Conservation (phyloP, 495 filamentous ascomycete genomes). For the Geopyxis carbonaria region DNA sequence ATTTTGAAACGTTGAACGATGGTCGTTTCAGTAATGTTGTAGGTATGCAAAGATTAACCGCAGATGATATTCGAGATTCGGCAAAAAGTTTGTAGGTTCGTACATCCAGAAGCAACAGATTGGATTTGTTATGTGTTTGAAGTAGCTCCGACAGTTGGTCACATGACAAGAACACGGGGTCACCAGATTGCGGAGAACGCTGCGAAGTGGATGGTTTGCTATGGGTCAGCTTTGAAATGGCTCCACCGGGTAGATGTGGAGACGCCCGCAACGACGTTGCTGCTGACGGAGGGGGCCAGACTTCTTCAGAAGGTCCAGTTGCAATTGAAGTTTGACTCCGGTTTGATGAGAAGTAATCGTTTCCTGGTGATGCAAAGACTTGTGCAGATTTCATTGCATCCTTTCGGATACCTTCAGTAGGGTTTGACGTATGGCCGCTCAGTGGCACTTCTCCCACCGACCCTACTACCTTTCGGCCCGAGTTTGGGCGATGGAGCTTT, state of each 20-base stretch:
- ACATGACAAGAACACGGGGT: slow-evolving; percentile 42
- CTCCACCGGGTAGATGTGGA: neutral
- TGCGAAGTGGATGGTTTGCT: slow-evolving; percentile 44
- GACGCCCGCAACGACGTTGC: slow-evolving; percentile 9
- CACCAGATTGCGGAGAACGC: slow-evolving; percentile 29
- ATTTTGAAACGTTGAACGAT: slow-evolving; percentile 79
- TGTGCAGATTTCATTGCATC: neutral
- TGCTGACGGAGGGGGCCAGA: neutral
- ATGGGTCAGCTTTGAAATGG: slow-evolving; percentile 7
- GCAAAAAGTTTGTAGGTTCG: slow-evolving; percentile 71
- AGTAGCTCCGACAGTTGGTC: slow-evolving; percentile 51
- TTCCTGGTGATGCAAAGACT: neutral
- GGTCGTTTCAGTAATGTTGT: slow-evolving; percentile 83
- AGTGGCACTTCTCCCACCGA: neutral
- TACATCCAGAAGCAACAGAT: slow-evolving; percentile 68
- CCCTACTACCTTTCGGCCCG: neutral
- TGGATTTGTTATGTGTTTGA: slow-evolving; percentile 33
- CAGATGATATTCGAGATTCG: slow-evolving; percentile 52
- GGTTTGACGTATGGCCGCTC: neutral
- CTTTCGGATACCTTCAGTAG: neutral
- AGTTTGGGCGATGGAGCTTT: slow-evolving; percentile 1
- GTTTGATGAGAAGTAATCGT: slow-evolving; percentile 1
- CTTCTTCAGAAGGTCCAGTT: neutral
- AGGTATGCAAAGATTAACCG: slow-evolving; percentile 85
- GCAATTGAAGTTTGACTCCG: neutral